Conservation (phyloP, 2,329 filamentous ascomycete species). For the Aspergillus novofumigatus region DNA sequence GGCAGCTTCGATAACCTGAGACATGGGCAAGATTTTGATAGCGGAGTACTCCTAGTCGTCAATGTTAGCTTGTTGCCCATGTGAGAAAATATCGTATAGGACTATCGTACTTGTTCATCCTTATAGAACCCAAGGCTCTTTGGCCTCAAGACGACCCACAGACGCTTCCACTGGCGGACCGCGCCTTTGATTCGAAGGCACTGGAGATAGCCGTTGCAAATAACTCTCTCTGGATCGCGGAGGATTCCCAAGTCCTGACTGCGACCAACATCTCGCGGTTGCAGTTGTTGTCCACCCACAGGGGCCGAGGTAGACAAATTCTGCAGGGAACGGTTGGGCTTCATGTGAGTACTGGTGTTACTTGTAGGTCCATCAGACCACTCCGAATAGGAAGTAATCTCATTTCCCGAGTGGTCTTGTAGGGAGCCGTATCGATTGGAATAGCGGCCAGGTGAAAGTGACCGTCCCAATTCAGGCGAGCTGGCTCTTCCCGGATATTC, state of each 20-base stretch:
- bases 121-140: conserved; percentile 88
- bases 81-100: background rate
- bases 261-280: conserved; percentile 58
- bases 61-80: conserved; percentile 1
- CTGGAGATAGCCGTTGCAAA: conserved; percentile 89
- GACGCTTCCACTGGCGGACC: conserved; percentile 87
- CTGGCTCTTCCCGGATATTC: conserved; percentile 30
- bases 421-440: conserved; percentile 29
- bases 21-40: conserved; percentile 73
- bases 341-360: conserved; percentile 21
- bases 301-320: conserved; percentile 26
- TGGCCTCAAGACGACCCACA: conserved; percentile 87
- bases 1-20: conserved; percentile 79
- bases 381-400: conserved; percentile 77
- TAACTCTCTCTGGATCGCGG: conserved; percentile 78
- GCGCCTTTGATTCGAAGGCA: conserved; percentile 75
- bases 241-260: conserved; percentile 51
- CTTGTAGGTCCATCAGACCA: conserved; percentile 61
- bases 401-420: conserved; percentile 59
- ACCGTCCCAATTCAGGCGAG: conserved; percentile 32
- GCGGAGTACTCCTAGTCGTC: conserved; percentile 72
- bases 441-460: conserved; percentile 24
- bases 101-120: conserved; percentile 56
- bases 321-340: conserved; percentile 27
- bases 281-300: conserved; percentile 28